These are phyloP conservation scores for Candida coquimbonensis DNA, from an alignment of 805 yeast genomes.

Conservation along the genomic window DNA sequence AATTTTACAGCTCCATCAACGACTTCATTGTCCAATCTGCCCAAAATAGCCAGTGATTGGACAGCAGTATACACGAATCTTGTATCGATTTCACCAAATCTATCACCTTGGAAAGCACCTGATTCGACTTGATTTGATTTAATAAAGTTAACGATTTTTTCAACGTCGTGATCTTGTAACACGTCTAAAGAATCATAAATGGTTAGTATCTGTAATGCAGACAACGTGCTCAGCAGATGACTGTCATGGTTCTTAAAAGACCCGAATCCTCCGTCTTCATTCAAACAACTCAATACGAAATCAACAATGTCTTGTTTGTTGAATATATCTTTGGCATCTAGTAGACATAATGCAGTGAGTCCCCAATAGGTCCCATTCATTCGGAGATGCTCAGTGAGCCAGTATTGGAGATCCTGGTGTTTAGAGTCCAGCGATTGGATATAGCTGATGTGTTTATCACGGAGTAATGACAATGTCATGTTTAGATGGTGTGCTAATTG, in stretches of 20 bases:
- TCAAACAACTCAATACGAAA: slow-evolving; percentile 62
- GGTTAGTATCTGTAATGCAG: slow-evolving; percentile 75
- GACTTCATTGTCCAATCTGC: slow-evolving; percentile 46
- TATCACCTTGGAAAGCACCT: slow-evolving; percentile 87
- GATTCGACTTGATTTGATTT: slow-evolving; percentile 28
- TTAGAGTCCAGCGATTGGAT: slow-evolving; percentile 47
- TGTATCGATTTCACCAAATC: slow-evolving; percentile 89
- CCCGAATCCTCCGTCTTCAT: slow-evolving; percentile 73
- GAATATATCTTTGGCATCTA: slow-evolving; percentile 51
- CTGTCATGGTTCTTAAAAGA: slow-evolving; percentile 88
- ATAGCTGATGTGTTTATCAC: slow-evolving; percentile 53
- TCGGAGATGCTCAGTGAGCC: slow-evolving; percentile 86
- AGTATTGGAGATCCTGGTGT: slow-evolving; percentile 63
- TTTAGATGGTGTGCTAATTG: no score
- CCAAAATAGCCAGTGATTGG: slow-evolving; percentile 65
- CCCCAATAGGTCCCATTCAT: slow-evolving; percentile 97
- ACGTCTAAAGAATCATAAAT: slow-evolving; percentile 54
- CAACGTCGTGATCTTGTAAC: slow-evolving; percentile 26
- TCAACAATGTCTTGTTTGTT: slow-evolving; percentile 53
- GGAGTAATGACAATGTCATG: slow-evolving; percentile 15
- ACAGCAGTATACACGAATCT: slow-evolving; percentile 82
- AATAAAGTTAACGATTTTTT: slow-evolving; percentile 32
- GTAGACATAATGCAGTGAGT: slow-evolving; percentile 58
- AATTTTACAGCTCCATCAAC: slow-evolving; percentile 60
- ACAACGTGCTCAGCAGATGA: slow-evolving; percentile 76